Evolutionary conservation across 805 yeast genomes (phyloP), one percentile per base, ranked within the genome.

Genomic region (Ogataea saltuana): DNA sequence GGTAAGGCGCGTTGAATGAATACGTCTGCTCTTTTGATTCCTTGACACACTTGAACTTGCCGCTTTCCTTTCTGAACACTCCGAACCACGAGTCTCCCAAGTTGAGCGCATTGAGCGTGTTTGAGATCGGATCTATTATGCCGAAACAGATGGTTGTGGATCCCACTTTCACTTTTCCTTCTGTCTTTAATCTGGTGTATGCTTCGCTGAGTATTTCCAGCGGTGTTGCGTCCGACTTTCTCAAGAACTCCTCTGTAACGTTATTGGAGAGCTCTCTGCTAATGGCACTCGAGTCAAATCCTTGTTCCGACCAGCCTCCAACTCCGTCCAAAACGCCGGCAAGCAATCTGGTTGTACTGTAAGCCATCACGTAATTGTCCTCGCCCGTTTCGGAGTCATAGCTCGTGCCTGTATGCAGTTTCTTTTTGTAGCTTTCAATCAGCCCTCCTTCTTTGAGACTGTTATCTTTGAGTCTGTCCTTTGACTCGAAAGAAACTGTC

Each of bases 61-160:
- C 53, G 18, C 51, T 49, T 17, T 48, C 46, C 29, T 49, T 54
- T 50, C 99, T 72, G 60, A 89, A 85, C 3, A 90, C 78, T 13
- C 95, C 90, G 62, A 88, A 87, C 84, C 97, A 93, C 4, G 97
- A 89, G 63, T 91, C 99, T 9, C 99, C 99, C 41, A 91, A 66
- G 57, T 93, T 91, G 7, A 91, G 83, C 0, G 88, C 83, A 32
- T 69, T 66, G 27, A 91, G 60, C 8, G 50, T 51, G 22, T 82
- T 82, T 10, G 74, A 66, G 7, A 70, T 69, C 0, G 80, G 69
- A 17, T 80, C 73, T 38, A 85, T 70, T 9, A 83, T 72, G 1
- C 96, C 98, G 39, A 85, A 74, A 55, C 96, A 87, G 3, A 95
- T 88, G 1, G 99, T 91, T 1, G 97, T 88, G 13, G 97, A 93